phyloP scores from a whole-genome alignment of 192 early-diverging fungal species.

The Chytriomyces sp. region DNA sequence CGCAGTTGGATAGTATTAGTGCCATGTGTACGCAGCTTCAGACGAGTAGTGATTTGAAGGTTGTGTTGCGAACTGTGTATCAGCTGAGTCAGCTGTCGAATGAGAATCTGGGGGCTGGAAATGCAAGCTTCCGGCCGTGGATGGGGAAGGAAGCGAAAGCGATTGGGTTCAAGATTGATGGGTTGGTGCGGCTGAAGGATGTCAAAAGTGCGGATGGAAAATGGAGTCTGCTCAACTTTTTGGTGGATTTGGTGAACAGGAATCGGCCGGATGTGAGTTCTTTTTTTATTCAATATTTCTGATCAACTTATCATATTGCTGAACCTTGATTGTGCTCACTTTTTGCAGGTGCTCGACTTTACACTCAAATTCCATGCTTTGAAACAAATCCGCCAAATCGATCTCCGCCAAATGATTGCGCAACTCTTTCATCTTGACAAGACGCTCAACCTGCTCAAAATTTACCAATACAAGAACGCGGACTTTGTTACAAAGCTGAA shows the following conservation, averaged over 20 bases:
- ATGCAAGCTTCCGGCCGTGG: slow-evolving; percentile 54
- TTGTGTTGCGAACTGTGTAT: slow-evolving; percentile 51
- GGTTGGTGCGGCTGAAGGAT: slow-evolving; percentile 57
- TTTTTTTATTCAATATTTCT: slow-evolving; percentile 20
- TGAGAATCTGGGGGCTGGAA: slow-evolving; percentile 52
- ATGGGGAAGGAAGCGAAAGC: slow-evolving; percentile 62
- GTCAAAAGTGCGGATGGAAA: slow-evolving; percentile 64
- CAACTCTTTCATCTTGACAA: slow-evolving; percentile 35
- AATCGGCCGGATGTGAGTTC: slow-evolving; percentile 44
- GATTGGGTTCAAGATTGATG: slow-evolving; percentile 63
- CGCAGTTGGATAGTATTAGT: slow-evolving; percentile 39
- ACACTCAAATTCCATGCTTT: slow-evolving; percentile 44
- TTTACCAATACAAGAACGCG: slow-evolving; percentile 30
- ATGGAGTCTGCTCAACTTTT: slow-evolving; percentile 60
- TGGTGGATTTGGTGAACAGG: slow-evolving; percentile 59
- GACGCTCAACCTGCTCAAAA: slow-evolving; percentile 26
- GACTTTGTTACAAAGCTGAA: slow-evolving; percentile 34
- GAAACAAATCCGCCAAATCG: slow-evolving; percentile 49
- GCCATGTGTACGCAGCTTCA: slow-evolving; percentile 44
- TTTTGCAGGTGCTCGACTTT: slow-evolving; percentile 48
- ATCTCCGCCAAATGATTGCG: slow-evolving; percentile 41
- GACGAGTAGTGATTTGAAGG: slow-evolving; percentile 49
- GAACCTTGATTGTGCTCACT: not conserved
- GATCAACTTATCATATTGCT: too few species aligned
- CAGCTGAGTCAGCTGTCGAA: slow-evolving; percentile 61